Base-by-base conservation (phyloP, 352 stramenopile genomes). In the Thalassiosira mediterranea region DNA sequence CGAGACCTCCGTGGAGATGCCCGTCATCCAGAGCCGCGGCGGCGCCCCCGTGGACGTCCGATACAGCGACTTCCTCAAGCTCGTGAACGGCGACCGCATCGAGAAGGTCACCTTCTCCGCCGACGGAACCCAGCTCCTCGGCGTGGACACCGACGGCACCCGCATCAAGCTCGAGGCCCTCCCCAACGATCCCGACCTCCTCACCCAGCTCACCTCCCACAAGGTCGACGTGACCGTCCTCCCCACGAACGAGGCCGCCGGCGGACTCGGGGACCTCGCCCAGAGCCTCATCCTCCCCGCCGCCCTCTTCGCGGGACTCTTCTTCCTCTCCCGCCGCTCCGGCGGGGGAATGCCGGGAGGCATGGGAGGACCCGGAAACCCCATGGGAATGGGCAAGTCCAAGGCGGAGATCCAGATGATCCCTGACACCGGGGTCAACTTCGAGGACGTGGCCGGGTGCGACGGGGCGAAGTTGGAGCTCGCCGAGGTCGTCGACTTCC, bases 401-500 rank as follows among this genome's bases (percentile, higher is more conserved):
- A 91, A 93, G 77, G 81, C 86, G 1, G 49, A 92, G 40, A 84
- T 79, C 59, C 67, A 75, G 29, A 77, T 83, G 66, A 76, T 70
- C 38, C 67, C 65, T 2, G 60, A 81, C 54, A 93, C 88, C 3
- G 85, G 85, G 15, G 87, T 94, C 0, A 93, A 80, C 26, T 98
- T 98, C 79, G 88, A 96, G 29, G 95, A 98, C 56, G 94, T 98
- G 10, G 95, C 95, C 0, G 96, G 95, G 26, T 97, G 97, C 57
- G 95, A 98, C 75, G 86, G 73, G n/a, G 95, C 95, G n/a, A 96
- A 96, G 34, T 84, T 96, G 58, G 95, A 98, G 63, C 81, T 98
- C 11, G 93, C 81, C 79, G 97, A 94, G 87, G 84, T 98, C 5
- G 96, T 98, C 8, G 95, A 98, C 73, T 98, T 98, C 67, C 82